These are phyloP conservation scores for Exophiala oligosperma DNA, from an alignment of 2,329 filamentous ascomycete species.

Conservation along the genomic window DNA sequence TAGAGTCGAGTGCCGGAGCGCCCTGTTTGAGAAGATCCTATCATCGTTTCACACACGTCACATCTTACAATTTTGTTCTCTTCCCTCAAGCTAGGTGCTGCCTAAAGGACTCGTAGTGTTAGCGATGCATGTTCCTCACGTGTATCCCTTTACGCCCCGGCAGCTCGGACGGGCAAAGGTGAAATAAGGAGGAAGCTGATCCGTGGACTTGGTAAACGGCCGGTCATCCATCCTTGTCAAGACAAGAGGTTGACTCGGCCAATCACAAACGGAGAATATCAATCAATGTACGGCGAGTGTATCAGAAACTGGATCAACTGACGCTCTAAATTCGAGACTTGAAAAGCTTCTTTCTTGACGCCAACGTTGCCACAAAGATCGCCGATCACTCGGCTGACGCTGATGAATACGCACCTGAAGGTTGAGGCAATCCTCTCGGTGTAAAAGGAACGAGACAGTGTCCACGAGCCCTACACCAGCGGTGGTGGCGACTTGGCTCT, in stretches of 20 bases:
- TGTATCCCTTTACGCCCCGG: conserved; percentile 37
- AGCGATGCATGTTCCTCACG: conserved; percentile 37
- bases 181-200: conserved; percentile 21
- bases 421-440: conserved; percentile 62
- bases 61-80: conserved; percentile 34
- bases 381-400: not conserved
- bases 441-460: conserved; percentile 72
- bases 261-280: conserved; percentile 9
- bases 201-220: conserved; percentile 23
- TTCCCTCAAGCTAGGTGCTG: conserved; percentile 19
- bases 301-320: conserved; percentile 56
- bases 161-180: conserved; percentile 23
- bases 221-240: conserved; percentile 35
- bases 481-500: conserved; percentile 66
- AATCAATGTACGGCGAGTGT: conserved; percentile 57
- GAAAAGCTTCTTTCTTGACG: conserved; percentile 58
- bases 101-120: not conserved
- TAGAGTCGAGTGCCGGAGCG: conserved; percentile 38
- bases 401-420: conserved; percentile 37
- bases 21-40: conserved; percentile 32
- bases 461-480: conserved; percentile 76
- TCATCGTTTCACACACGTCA: conserved; percentile 36
- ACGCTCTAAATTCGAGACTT: conserved; percentile 30
- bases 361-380: conserved; percentile 35
- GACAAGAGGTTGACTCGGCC: conserved; percentile 24